These are phyloP conservation scores for Yamadazyma scolyti DNA, from an alignment of 805 yeast genomes.

Conservation along the genomic window DNA sequence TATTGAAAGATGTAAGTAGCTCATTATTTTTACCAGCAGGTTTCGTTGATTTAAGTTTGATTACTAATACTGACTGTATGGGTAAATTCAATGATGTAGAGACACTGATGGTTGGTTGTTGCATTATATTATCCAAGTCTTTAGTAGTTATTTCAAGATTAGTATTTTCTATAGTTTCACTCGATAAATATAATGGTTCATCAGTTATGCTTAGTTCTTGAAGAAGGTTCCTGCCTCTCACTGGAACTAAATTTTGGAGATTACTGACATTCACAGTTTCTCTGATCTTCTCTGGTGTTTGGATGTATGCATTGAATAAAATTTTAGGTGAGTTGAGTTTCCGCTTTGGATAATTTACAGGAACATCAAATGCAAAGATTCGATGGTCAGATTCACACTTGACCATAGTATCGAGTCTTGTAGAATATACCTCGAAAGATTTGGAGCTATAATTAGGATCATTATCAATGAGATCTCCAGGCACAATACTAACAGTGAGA, in stretches of 20 bases:
- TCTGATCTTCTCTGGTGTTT: constrained; percentile 9
- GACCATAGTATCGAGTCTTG: constrained; percentile 1
- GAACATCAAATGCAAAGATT: constrained; percentile 28
- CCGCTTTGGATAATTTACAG: constrained; percentile 28
- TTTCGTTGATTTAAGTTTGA: constrained; percentile 44
- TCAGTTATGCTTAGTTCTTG: constrained; percentile 1
- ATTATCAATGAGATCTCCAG: constrained; percentile 10
- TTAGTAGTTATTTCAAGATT: not conserved
- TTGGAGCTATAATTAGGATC: constrained; percentile 5
- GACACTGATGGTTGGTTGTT: not conserved
- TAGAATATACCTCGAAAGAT: constrained; percentile 1
- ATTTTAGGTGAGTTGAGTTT: constrained; percentile 24
- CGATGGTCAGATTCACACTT: not conserved
- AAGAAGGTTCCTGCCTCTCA: constrained; percentile 4
- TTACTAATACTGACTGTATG: constrained; percentile 36
- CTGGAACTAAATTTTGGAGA: constrained; percentile 4
- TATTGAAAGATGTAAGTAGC: constrained; percentile 44
- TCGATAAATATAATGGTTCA: constrained; percentile 1
- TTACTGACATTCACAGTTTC: constrained; percentile 1
- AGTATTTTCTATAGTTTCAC: not conserved
- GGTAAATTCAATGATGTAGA: constrained; percentile 14
- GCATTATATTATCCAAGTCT: not conserved
- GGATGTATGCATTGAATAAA: constrained; percentile 14
- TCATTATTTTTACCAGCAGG: constrained; percentile 45
- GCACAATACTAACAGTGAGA: constrained; percentile 9